Conservation (phyloP, 1,284 basidiomycete species). For the Heterobasidion parviporum region DNA sequence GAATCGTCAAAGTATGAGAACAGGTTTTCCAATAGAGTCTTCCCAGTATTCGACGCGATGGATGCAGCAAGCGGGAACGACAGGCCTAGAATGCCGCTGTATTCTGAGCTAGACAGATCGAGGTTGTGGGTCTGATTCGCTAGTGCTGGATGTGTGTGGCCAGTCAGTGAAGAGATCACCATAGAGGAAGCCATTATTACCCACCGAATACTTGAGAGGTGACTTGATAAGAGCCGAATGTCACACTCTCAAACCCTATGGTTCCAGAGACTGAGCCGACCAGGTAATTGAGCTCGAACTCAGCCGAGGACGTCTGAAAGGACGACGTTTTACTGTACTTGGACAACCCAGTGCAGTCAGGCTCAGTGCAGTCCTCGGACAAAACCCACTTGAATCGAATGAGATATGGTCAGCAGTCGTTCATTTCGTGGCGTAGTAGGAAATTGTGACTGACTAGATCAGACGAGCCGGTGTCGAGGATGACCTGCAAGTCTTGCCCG, state of each 20-base stretch:
- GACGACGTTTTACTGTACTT: slow-evolving; percentile 24
- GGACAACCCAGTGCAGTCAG: slow-evolving; percentile 23
- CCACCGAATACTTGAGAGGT: slow-evolving; percentile 33
- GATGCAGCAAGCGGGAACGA: slow-evolving; percentile 40
- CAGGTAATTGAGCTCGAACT: slow-evolving; percentile 38
- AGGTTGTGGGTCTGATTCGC: slow-evolving; percentile 37
- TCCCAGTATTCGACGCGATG: slow-evolving; percentile 36
- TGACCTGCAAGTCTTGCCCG: slow-evolving; percentile 40
- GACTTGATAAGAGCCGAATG: slow-evolving; percentile 33
- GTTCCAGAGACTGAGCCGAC: slow-evolving; percentile 36
- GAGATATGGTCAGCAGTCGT: background rate
- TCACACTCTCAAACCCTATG: slow-evolving; percentile 34
- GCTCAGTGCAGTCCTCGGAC: slow-evolving; percentile 23
- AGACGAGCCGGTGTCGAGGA: slow-evolving; percentile 50
- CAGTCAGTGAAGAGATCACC: background rate
- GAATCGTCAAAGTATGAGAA: slow-evolving; percentile 33
- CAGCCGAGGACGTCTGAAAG: slow-evolving; percentile 20
- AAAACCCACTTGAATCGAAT: slow-evolving; percentile 25
- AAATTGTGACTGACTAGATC: slow-evolving; percentile 30
- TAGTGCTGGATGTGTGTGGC: slow-evolving; percentile 27
- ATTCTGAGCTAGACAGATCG: slow-evolving; percentile 35
- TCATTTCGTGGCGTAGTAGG: too few relatives aligned
- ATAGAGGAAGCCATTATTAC: background rate
- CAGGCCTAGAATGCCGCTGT: slow-evolving; percentile 51
- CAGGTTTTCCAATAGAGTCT: slow-evolving; percentile 40